Percentiles rank a stretch among this genome's conserved stretches.
These are phyloP conservation scores for Fraxinus sp. DNA, from an alignment of 305 asterid species.

Conservation along the genomic window DNA sequence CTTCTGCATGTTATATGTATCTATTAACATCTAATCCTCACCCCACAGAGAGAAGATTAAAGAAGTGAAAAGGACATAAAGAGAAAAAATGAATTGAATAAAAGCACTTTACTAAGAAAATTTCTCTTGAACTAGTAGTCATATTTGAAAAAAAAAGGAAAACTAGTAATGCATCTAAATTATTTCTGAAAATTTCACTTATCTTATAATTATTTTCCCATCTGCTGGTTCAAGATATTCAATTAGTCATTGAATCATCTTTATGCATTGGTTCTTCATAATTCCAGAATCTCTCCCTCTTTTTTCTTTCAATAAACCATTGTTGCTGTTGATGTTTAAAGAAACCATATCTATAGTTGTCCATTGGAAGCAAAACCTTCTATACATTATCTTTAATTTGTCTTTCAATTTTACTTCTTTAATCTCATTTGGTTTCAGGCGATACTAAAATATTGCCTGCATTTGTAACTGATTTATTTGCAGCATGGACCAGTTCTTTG, in stretches of 20 bases:
- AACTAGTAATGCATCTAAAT: slow-evolving; percentile 15
- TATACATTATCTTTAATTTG: background rate
- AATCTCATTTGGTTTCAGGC: background rate
- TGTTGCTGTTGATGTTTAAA: slow-evolving; percentile 15
- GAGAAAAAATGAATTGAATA: background rate
- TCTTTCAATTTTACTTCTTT: background rate
- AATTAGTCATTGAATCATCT: slow-evolving; percentile 9
- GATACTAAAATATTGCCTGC: slow-evolving; percentile 27
- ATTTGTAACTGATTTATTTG: slow-evolving; percentile 29
- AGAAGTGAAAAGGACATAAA: background rate
- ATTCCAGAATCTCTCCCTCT: slow-evolving; percentile 14
- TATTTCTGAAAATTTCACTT: slow-evolving; percentile 14
- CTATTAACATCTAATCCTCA: background rate
- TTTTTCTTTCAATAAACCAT: slow-evolving; percentile 7
- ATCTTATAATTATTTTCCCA: slow-evolving; percentile 12
- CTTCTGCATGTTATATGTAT: background rate
- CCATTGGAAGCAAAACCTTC: slow-evolving; percentile 2
- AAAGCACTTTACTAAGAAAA: background rate
- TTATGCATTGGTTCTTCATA: slow-evolving; percentile 10
- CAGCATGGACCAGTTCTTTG: slow-evolving; percentile 98
- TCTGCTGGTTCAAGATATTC: slow-evolving; percentile 22
- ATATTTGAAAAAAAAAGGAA: background rate
- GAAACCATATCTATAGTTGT: slow-evolving; percentile 19
- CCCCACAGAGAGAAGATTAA: background rate
- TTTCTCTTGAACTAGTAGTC: background rate